Evolutionary conservation across 163 green algal genomes (phyloP).

Genomic region (Dunaliella salina): DNA sequence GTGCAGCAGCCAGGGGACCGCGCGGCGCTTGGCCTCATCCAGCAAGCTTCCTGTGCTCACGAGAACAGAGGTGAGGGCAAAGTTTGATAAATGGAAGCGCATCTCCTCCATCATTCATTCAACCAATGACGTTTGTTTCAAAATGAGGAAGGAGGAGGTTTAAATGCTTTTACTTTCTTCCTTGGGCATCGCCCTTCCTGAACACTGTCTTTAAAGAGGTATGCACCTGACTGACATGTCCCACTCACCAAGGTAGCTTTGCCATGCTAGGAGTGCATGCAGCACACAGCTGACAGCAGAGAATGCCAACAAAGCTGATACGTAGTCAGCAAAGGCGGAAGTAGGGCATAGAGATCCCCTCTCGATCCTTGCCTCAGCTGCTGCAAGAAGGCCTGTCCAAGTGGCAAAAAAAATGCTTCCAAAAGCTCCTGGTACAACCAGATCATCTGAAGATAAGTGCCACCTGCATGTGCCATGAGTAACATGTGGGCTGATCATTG

Average conservation of each 20-base stretch:
- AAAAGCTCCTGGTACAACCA: background rate
- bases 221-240: too few species aligned
- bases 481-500: background rate
- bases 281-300: background rate
- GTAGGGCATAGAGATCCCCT: background rate
- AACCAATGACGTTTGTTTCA: too few species aligned
- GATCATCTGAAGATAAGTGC: background rate
- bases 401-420: background rate
- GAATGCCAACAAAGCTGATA: background rate
- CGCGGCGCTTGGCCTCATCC: background rate
- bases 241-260: background rate
- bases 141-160: too few species aligned
- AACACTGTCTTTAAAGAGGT: too few species aligned
- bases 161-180: too few species aligned
- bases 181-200: too few species aligned
- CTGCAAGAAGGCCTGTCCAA: background rate
- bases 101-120: too few species aligned
- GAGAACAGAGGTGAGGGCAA: too few species aligned
- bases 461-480: background rate
- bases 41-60: background rate
- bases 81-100: too few species aligned
- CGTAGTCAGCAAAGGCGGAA: background rate
- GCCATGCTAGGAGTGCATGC: background rate
- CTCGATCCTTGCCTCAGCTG: background rate
- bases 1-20: background rate